phyloP scores from a whole-genome alignment of 495 filamentous ascomycete genomes.

The Lasiosphaeria hispida region DNA sequence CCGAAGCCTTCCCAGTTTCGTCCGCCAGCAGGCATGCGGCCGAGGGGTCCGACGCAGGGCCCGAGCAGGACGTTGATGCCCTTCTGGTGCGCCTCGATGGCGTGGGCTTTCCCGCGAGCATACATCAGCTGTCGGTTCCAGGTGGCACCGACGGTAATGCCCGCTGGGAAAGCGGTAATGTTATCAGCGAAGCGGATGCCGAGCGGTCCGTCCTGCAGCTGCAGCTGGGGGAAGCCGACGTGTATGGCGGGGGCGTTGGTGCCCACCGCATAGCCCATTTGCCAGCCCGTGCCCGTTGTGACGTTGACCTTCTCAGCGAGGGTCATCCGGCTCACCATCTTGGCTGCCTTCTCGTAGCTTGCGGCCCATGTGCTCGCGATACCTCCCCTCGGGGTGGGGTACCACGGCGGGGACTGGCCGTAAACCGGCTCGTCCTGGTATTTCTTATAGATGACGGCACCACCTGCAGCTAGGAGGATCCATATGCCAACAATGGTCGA shows the following conservation, averaged over 20 bases:
- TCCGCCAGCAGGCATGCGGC: constrained; percentile 69
- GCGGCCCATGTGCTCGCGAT: constrained; percentile 67
- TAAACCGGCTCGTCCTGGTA: constrained; percentile 43
- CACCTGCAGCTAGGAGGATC: constrained; percentile 36
- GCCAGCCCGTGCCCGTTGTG: constrained; percentile 90
- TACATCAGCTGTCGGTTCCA: constrained; percentile 66
- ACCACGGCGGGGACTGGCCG: constrained; percentile 71
- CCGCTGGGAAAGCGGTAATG: constrained; percentile 65
- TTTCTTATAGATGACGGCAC: constrained; percentile 43
- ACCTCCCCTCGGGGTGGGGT: constrained; percentile 81
- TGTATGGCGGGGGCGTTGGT: constrained; percentile 73
- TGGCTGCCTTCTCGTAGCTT: constrained; percentile 77
- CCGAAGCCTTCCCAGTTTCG: constrained; percentile 80
- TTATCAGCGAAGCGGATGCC: constrained; percentile 62
- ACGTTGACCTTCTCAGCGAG: constrained; percentile 91
- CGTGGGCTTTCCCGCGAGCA: constrained; percentile 62
- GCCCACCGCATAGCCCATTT: constrained; percentile 85
- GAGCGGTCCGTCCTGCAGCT: constrained; percentile 83
- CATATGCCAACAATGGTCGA: constrained; percentile 27
- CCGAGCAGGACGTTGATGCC: constrained; percentile 70
- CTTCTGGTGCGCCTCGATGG: constrained; percentile 67
- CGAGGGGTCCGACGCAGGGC: constrained; percentile 65
- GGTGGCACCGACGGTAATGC: constrained; percentile 63
- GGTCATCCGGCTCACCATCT: constrained; percentile 77
- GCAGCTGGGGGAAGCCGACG: constrained; percentile 79